Conservation (phyloP, 495 filamentous ascomycete species). For the Elaphomyces granulatus region DNA sequence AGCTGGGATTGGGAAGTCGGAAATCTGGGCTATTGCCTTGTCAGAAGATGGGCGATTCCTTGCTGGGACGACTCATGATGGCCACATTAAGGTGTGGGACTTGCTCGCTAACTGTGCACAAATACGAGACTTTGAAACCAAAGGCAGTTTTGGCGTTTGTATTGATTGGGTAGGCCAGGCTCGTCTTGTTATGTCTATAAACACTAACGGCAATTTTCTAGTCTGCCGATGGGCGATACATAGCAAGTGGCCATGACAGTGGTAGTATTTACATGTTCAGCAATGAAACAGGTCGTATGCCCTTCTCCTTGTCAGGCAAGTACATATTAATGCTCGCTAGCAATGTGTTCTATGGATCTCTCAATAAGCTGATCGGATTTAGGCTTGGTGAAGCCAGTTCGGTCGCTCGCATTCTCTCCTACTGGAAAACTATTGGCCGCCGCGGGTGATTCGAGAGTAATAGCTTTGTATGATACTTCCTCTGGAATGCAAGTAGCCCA, state of each 20-base stretch:
- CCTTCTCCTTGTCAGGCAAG: conserved; percentile 73
- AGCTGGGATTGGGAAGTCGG: conserved; percentile 31
- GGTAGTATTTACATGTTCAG: conserved; percentile 91
- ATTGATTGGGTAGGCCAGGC: conserved; percentile 55
- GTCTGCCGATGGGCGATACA: conserved; percentile 65
- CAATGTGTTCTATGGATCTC: background rate
- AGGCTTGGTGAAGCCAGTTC: conserved; percentile 78
- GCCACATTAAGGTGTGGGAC: conserved; percentile 82
- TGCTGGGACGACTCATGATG: conserved; percentile 68
- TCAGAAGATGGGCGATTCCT: conserved; percentile 70
- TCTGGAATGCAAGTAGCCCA: conserved; percentile 89
- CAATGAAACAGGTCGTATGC: conserved; percentile 72
- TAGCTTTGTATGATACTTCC: conserved; percentile 78
- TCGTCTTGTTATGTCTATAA: background rate
- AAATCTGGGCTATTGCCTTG: conserved; percentile 76
- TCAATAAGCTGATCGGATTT: background rate
- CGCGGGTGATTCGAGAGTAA: conserved; percentile 78
- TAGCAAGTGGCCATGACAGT: conserved; percentile 85
- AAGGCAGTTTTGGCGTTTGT: conserved; percentile 75
- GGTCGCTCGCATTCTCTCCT: conserved; percentile 76
- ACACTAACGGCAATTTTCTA: conserved; percentile 10
- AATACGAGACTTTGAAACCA: conserved; percentile 77
- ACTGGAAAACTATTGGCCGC: conserved; percentile 73
- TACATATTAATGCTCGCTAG: background rate
- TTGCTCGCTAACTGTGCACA: conserved; percentile 35